Base-by-base conservation (phyloP, 192 early-diverging fungal genomes). In the Entomortierella lignicola region DNA sequence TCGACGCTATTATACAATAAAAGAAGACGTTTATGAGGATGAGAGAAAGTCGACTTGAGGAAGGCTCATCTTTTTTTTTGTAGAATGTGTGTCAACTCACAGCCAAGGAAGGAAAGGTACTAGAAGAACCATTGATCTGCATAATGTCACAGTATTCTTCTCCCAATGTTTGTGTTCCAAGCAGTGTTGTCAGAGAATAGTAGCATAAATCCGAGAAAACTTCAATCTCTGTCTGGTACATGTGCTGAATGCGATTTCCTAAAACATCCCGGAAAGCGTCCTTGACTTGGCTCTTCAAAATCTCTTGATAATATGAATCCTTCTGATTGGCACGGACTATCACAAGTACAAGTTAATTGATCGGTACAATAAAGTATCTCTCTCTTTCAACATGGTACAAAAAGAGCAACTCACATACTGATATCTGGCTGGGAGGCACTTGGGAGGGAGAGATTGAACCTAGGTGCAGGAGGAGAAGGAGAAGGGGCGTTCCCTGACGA, bases 101-200 rank as follows among this genome's bases (percentile, higher is more conserved):
- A 52, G 81, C 47, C 17, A 79, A 21, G 39, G 85, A 71, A 25
- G 93, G 92, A 37, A 82, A 89, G n/a, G 86, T 84, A 2, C 73
- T 64, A 20, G 72, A 62, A 1, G 66, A 73, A 18, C 81, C 73
- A 25, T 79, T 84, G 51, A 90, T 82, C 58, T 92, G 95, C 67
- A 95, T 69, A 55, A 98, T 94, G 63, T 94, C 95, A 64, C 95
- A 97, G 80, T 97, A 98, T 72, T 99, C 97, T 77, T 99, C 96
- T 48, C 97, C 97, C 39, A 99, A 77, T 0, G 97, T 98, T 66
- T 94, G 95, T 20, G 88, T 89, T 4, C 96, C 92, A n/a, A 85
- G 77, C 20, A 86, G 80, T 0, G 92, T 93, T 7, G 95, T 95
- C 43, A 93, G 81, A 0, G 85, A 88, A 56, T 92, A 91, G 77